Conservation (phyloP, 2,329 filamentous ascomycete genomes). For the Penicillium corylophilum region DNA sequence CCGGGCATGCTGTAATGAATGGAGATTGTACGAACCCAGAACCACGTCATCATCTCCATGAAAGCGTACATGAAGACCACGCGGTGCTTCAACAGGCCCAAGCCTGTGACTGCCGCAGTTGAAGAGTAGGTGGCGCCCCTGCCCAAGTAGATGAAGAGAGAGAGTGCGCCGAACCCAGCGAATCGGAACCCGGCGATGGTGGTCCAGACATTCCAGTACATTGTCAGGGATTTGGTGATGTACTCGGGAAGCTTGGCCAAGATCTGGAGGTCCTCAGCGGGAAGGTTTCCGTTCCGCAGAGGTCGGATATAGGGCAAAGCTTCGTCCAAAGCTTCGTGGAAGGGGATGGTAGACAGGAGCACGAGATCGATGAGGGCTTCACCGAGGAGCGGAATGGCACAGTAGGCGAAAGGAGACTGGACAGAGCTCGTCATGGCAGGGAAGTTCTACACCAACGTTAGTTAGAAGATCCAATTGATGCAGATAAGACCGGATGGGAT, state of each 20-base stretch:
- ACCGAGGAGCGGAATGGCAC: slow-evolving; percentile 69
- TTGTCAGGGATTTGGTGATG: slow-evolving; percentile 25
- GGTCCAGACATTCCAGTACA: slow-evolving; percentile 43
- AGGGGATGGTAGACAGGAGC: slow-evolving; percentile 55
- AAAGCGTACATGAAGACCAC: slow-evolving; percentile 83
- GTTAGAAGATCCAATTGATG: background rate
- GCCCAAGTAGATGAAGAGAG: slow-evolving; percentile 40
- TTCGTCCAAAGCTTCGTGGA: slow-evolving; percentile 67
- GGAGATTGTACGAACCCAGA: slow-evolving; percentile 62
- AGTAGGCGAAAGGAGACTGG: slow-evolving; percentile 63
- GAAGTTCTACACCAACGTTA: slow-evolving; percentile 41
- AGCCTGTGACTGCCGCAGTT: slow-evolving; percentile 35
- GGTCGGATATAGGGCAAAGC: slow-evolving; percentile 43
- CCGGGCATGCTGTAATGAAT: background rate
- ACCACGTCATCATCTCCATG: slow-evolving; percentile 79
- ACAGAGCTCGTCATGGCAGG: slow-evolving; percentile 65
- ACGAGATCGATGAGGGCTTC: slow-evolving; percentile 65
- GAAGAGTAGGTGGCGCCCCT: slow-evolving; percentile 19
- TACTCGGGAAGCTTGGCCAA: slow-evolving; percentile 23
- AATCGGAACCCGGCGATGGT: slow-evolving; percentile 36
- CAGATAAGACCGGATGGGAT: background rate
- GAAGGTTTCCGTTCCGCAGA: slow-evolving; percentile 23
- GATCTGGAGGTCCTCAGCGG: slow-evolving; percentile 23
- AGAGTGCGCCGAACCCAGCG: slow-evolving; percentile 37
- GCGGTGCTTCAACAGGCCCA: slow-evolving; percentile 75